phyloP scores from a whole-genome alignment of 2,329 filamentous ascomycete genomes.

The Colletotrichum cordylinicola region DNA sequence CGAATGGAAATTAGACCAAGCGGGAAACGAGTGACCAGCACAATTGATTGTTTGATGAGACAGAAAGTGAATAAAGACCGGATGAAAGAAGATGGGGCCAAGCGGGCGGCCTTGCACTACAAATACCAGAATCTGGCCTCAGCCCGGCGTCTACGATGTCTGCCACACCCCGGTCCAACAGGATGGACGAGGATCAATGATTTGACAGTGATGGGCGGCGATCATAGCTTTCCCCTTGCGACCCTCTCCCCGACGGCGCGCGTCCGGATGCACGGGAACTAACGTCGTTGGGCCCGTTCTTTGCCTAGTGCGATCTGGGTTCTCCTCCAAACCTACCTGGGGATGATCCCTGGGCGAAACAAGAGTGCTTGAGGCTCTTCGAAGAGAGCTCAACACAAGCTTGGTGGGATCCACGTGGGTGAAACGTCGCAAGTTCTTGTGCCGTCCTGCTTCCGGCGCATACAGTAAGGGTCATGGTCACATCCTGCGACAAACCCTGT shows the following conservation, averaged over 20 bases:
- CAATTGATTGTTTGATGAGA: neutral
- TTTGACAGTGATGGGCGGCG: neutral
- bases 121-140: constrained; percentile 2
- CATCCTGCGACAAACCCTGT: constrained; percentile 18
- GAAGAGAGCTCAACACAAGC: neutral
- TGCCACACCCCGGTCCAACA: neutral
- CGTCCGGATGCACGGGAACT: neutral
- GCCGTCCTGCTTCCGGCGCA: constrained; percentile 18
- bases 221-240: constrained; percentile 3
- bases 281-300: neutral
- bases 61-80: neutral
- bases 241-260: neutral
- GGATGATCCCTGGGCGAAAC: constrained; percentile 15
- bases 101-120: neutral
- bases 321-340: neutral
- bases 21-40: constrained; percentile 23
- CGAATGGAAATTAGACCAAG: neutral
- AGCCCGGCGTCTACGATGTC: neutral
- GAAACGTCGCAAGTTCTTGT: constrained; percentile 21
- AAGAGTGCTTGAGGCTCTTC: neutral
- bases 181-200: neutral
- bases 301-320: neutral
- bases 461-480: neutral
- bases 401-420: constrained; percentile 2
- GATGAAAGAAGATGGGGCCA: neutral